These are phyloP conservation scores for Pseudonitzschia delicatissima DNA, from an alignment of 108 stramenopile species.

Conservation along the genomic window DNA sequence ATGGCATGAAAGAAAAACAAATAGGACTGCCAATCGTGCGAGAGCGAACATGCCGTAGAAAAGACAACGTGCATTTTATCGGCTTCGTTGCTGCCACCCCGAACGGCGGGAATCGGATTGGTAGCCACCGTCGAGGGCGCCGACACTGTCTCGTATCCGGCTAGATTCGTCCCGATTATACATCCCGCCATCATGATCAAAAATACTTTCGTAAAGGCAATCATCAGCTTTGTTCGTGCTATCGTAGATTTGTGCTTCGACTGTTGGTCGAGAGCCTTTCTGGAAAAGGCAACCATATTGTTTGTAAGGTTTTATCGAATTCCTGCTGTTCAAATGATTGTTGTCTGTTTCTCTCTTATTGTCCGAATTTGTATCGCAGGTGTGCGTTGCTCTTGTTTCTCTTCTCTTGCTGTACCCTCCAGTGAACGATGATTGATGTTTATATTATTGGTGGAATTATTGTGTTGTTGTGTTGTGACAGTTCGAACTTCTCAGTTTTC, in stretches of 20 bases:
- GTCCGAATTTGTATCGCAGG: too few species aligned
- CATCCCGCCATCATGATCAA: neutral
- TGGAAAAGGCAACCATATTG: conserved; percentile 2
- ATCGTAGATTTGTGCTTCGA: neutral
- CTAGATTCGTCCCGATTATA: neutral
- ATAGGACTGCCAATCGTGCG: conserved; percentile 87
- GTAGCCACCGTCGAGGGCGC: neutral
- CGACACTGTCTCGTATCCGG: neutral
- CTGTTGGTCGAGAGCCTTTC: neutral
- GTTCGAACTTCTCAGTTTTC: too few species aligned
- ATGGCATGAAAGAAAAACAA: conserved; percentile 75
- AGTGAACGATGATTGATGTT: too few species aligned
- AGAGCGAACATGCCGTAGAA: conserved; percentile 73
- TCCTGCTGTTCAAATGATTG: too few species aligned
- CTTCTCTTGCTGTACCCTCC: too few species aligned
- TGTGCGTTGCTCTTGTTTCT: too few species aligned
- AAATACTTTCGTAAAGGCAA: neutral
- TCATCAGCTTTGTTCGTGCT: neutral
- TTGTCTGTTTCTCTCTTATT: too few species aligned
- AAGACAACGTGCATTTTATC: conserved; percentile 43
- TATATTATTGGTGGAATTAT: too few species aligned
- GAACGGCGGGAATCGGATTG: neutral
- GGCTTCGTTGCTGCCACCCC: neutral
- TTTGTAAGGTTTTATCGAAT: too few species aligned
- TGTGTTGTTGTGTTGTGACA: too few species aligned